Evolutionary conservation across 2,329 filamentous ascomycete genomes (phyloP), one percentile per base, ranked within the genome.

Genomic region (Ophiostoma angusticollis): DNA sequence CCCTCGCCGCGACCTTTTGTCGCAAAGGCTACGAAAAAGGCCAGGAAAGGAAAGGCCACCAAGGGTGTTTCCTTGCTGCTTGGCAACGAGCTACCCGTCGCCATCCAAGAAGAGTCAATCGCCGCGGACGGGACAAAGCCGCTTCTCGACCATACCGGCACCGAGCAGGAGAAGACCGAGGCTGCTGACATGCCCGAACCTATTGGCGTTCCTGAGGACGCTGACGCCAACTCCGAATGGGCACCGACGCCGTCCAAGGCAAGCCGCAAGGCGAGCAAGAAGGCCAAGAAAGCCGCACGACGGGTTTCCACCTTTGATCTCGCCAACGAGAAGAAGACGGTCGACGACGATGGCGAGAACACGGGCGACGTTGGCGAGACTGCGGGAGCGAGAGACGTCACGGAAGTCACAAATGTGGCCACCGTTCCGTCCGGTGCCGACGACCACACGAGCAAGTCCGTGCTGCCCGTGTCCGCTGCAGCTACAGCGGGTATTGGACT

Each of bases 41-140:
- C 56, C 47, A 69, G 62, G 47, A 53, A 58, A 39, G 57, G 59
- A 17, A 59, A 55, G 36, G 58, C 64, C n/a, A n/a, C n/a, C n/a
- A n/a, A n/a, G n/a, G n/a, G n/a, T n/a, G n/a, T n/a, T n/a, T n/a
- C n/a, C n/a, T n/a, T n/a, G n/a, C n/a, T n/a, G n/a, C n/a, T n/a
- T n/a, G n/a, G n/a, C n/a, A n/a, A n/a, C n/a, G n/a, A n/a, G n/a
- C n/a, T n/a, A n/a, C n/a, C n/a, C n/a, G n/a, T 45, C 39, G 58
- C 55, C 22, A 54, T 58, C 35, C 35, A 37, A 7, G 29, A 24
- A 2, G 35, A 38, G n/a, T n/a, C n/a, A 16, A 13, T 13, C 25
- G 25, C 6, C 11, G 6, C 6, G 25, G 6, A 28, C 12, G 25
- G n/a, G 6, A 13, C 11, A 13, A 6, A 6, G 11, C 25, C 25